Percentiles rank a stretch among this genome's conserved stretches.
phyloP scores from a whole-genome alignment of 23 red algal genomes.

The Pyropia haitanensis region DNA sequence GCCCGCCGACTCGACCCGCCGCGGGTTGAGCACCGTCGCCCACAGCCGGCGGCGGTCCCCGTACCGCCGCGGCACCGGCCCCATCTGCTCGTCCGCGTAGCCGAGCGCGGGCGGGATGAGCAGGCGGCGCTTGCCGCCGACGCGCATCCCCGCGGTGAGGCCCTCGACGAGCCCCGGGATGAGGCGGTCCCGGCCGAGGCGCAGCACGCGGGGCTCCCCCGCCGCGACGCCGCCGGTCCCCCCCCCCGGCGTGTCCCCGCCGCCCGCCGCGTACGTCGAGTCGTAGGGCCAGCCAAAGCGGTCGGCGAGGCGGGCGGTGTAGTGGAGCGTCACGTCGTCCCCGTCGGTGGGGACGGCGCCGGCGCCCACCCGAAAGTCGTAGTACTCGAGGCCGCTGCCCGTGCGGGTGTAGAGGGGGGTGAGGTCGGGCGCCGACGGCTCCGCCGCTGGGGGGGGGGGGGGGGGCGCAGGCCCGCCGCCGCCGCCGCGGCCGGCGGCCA shows the following conservation, averaged over 20 bases:
- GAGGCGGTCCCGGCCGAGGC: not conserved
- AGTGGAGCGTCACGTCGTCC: conserved; percentile 18
- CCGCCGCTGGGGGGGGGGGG: not conserved
- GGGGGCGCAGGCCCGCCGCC: not conserved
- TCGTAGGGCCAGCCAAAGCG: conserved; percentile 78
- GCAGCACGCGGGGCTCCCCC: too few relatives aligned
- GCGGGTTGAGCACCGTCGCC: conserved; percentile 44
- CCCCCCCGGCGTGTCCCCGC: conserved; percentile 7
- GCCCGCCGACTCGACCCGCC: conserved; percentile 37
- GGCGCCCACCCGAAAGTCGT: conserved; percentile 32
- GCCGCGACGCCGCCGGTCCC: not conserved
- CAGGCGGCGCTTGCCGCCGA: conserved; percentile 56
- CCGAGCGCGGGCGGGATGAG: conserved; percentile 42
- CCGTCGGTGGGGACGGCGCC: conserved; percentile 13
- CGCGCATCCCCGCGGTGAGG: conserved; percentile 38
- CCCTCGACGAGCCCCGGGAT: conserved; percentile 20
- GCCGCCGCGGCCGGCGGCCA: not conserved
- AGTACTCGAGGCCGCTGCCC: conserved; percentile 12
- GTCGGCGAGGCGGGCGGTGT: conserved; percentile 59
- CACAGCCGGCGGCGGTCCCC: conserved; percentile 53
- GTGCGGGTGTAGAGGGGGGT: not conserved
- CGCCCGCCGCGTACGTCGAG: conserved; percentile 19
- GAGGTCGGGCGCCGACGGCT: not conserved
- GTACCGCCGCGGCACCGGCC: conserved; percentile 29
- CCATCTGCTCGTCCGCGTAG: conserved; percentile 23